Evolutionary conservation across 1,284 basidiomycete genomes (phyloP).

Genomic region (Ustilago sp.): DNA sequence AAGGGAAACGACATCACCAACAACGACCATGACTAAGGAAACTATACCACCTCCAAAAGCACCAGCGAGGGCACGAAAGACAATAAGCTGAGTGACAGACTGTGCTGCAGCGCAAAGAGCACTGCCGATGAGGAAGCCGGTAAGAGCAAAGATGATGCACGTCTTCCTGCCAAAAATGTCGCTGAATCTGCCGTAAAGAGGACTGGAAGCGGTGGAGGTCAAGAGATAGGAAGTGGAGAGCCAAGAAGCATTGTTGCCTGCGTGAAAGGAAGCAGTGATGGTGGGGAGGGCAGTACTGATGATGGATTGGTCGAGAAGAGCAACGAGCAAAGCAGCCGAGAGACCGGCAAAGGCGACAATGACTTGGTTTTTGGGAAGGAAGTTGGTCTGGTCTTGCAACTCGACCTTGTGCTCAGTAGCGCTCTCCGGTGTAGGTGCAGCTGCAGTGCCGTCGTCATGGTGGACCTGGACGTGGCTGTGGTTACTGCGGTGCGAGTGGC

Average conservation of each 20-base stretch:
- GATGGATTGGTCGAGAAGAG: constrained; percentile 69
- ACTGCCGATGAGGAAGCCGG: constrained; percentile 72
- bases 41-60: constrained; percentile 78
- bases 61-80: constrained; percentile 78
- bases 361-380: constrained; percentile 78
- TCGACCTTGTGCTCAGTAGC: constrained; percentile 42
- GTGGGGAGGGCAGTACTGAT: constrained; percentile 69
- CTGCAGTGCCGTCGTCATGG: constrained; percentile 27
- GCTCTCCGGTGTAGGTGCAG: constrained; percentile 34
- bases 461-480: neutral
- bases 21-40: constrained; percentile 74
- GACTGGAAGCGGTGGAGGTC: constrained; percentile 69
- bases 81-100: constrained; percentile 77
- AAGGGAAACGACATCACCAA: constrained; percentile 56
- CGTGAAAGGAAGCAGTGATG: constrained; percentile 55
- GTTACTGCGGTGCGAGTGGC: constrained; percentile 7
- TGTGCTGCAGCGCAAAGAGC: constrained; percentile 67
- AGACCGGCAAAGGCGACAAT: constrained; percentile 76
- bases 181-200: constrained; percentile 72
- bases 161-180: constrained; percentile 78
- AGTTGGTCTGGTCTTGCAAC: constrained; percentile 81
- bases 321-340: constrained; percentile 70
- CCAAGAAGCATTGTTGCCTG: constrained; percentile 71
- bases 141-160: constrained; percentile 76
- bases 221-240: constrained; percentile 71